Conservation (phyloP, 23 red algal species). For the Gracilaria domingensis region DNA sequence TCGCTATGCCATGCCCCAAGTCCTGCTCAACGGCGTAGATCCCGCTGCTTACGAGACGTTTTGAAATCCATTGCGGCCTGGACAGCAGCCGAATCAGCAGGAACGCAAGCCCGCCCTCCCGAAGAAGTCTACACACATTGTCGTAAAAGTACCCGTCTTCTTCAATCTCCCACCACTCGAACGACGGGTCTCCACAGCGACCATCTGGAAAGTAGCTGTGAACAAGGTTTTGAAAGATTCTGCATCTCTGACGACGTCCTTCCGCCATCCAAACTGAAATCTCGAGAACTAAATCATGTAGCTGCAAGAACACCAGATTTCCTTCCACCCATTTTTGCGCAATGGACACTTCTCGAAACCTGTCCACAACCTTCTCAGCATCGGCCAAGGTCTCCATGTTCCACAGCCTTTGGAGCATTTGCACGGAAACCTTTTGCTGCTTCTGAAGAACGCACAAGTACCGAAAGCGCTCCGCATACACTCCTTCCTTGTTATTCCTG, state of each 20-base stretch:
- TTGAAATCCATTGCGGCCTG: conserved; percentile 10
- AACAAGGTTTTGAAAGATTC: conserved; percentile 2
- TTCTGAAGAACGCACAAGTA: not conserved
- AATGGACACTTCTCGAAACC: too few species aligned
- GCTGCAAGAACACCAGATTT: too few species aligned
- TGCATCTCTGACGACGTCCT: conserved; percentile 2
- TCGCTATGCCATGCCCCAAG: too few species aligned
- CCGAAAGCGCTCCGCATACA: too few species aligned
- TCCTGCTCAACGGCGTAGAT: too few species aligned
- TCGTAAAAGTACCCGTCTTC: conserved; percentile 10
- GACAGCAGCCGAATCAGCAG: conserved; percentile 22
- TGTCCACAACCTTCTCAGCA: too few species aligned
- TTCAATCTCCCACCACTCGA: conserved; percentile 31
- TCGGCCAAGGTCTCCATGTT: not conserved
- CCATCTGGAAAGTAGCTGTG: not conserved
- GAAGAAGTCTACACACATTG: conserved; percentile 33
- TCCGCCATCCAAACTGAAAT: not conserved
- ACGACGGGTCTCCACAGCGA: not conserved
- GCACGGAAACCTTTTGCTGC: not conserved
- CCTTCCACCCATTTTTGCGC: too few species aligned
- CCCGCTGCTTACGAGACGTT: too few species aligned
- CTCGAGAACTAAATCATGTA: too few species aligned
- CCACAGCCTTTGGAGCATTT: not conserved
- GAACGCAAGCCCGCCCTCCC: not conserved
- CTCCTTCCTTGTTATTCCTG: too few species aligned